Evolutionary conservation across 768 basidiomycete genomes (phyloP).

Genomic region (Leccinum boreale): DNA sequence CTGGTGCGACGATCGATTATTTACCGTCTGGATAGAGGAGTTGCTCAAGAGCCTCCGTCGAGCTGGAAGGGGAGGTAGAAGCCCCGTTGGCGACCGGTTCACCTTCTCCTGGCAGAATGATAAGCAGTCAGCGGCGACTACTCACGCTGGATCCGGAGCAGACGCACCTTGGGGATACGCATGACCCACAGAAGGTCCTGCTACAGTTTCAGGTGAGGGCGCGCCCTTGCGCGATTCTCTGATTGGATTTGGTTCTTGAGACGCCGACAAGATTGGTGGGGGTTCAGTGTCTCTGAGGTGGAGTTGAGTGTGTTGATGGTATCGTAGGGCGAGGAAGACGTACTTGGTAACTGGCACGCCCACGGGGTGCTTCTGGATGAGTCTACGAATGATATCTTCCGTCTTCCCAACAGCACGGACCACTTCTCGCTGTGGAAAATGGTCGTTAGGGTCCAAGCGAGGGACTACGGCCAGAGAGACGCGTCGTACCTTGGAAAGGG

Average conservation of each 20-base stretch:
- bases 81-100: background rate
- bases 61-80: slow-evolving; percentile 5
- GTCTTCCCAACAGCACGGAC: slow-evolving; percentile 27
- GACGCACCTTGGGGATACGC: slow-evolving; percentile 7
- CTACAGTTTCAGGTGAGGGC: background rate
- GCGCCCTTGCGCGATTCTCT: background rate
- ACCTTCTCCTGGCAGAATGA: slow-evolving; percentile 3
- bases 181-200: background rate
- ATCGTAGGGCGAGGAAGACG: background rate
- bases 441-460: background rate
- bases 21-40: slow-evolving; percentile 13
- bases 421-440: slow-evolving; percentile 18
- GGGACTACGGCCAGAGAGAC: background rate
- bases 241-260: background rate
- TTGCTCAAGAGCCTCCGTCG: slow-evolving; percentile 7
- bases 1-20: background rate
- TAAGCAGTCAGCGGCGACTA: background rate
- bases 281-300: slow-evolving; percentile 3
- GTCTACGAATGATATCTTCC: slow-evolving; percentile 25
- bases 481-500: slow-evolving; percentile 23
- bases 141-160: background rate
- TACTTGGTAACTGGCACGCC: slow-evolving; percentile 21
- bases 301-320: background rate
- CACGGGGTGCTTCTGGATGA: slow-evolving; percentile 24
- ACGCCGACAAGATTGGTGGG: slow-evolving; percentile 3